Evolutionary conservation across 2,329 filamentous ascomycete genomes (phyloP), one percentile per base, ranked within the genome.

Genomic region (Botryosphaeria agaves): DNA sequence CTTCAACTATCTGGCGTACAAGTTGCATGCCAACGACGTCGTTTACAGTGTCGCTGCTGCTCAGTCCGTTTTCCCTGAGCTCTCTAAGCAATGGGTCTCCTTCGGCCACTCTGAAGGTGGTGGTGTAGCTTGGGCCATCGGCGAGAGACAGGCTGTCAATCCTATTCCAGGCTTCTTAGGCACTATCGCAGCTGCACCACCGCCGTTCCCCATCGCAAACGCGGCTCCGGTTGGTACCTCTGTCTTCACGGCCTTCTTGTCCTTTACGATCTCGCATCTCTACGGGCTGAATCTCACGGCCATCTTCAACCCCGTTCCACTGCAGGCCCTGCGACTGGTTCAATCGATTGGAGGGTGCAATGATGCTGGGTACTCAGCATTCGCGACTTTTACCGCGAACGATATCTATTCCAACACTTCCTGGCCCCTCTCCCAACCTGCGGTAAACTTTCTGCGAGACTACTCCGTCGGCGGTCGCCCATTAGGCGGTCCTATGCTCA

Each of bases 61-160:
- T 1, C 48, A 47, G 9, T 36, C 36, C 8, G 56, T 58, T 0
- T 67, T 63, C 33, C 44, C 55, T 0, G 40, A 41, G 1, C 37
- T 43, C 1, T 39, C 58, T 1, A 45, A 40, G 1, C 38, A 53
- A 0, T 68, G 62, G 32, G 56, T 63, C 11, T 46, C 52, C 15
- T 50, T 61, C 38, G 60, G 61, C 5, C 57, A 64, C 34, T 59
- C 52, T 7, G 57, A 66, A 41, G 63, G 62, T 14, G 61, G 59
- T 5, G 51, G 48, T 2, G 53, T 49, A 1, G 53, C 55, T 0
- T 66, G 62, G 62, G 43, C 42, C 3, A 36, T 46, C 23, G 51
- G 53, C 7, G 42, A 57, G 26, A 38, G 45, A 14, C 51, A 55
- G 32, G 45, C 45, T 7, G 31, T 36, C 11, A 34, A 39, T 5